These are phyloP conservation scores for Zalaria sp. DNA, from an alignment of 2,329 filamentous ascomycete genomes.

Conservation along the genomic window DNA sequence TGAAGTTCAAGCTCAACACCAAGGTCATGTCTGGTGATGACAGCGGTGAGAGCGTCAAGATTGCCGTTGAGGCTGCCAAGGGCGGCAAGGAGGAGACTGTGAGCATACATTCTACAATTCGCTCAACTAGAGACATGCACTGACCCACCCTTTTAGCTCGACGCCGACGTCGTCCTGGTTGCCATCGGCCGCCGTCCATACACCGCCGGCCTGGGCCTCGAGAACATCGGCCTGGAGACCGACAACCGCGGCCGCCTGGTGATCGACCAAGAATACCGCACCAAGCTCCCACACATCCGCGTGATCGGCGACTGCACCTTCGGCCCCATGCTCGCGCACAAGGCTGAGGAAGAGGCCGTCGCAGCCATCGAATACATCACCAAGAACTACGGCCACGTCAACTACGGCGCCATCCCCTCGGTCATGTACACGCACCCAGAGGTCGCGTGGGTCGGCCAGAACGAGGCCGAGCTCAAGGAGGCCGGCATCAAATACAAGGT, in stretches of 20 bases:
- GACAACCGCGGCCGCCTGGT: slow-evolving; percentile 91
- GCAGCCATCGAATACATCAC: slow-evolving; percentile 93
- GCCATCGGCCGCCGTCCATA: slow-evolving; percentile 94
- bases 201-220: slow-evolving; percentile 78
- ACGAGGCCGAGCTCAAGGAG: slow-evolving; percentile 87
- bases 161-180: slow-evolving; percentile 89
- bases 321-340: slow-evolving; percentile 97
- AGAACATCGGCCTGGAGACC: slow-evolving; percentile 82
- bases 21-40: slow-evolving; percentile 84
- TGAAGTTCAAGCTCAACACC: slow-evolving; percentile 96
- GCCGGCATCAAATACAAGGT: slow-evolving; percentile 82
- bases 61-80: slow-evolving; percentile 84
- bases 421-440: slow-evolving; percentile 99
- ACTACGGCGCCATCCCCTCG: slow-evolving; percentile 93
- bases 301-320: slow-evolving; percentile 95
- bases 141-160: slow-evolving; percentile 43
- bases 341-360: slow-evolving; percentile 95
- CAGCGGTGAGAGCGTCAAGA: slow-evolving; percentile 60
- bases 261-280: slow-evolving; percentile 98
- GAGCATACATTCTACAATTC: slow-evolving; percentile 24
- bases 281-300: slow-evolving; percentile 92
- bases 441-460: slow-evolving; percentile 97
- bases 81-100: slow-evolving; percentile 89
- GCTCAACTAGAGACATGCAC: slow-evolving; percentile 4
- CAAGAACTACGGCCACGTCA: slow-evolving; percentile 96